phyloP scores from a whole-genome alignment of 108 stramenopile genomes.

The Skeletonema grethae region DNA sequence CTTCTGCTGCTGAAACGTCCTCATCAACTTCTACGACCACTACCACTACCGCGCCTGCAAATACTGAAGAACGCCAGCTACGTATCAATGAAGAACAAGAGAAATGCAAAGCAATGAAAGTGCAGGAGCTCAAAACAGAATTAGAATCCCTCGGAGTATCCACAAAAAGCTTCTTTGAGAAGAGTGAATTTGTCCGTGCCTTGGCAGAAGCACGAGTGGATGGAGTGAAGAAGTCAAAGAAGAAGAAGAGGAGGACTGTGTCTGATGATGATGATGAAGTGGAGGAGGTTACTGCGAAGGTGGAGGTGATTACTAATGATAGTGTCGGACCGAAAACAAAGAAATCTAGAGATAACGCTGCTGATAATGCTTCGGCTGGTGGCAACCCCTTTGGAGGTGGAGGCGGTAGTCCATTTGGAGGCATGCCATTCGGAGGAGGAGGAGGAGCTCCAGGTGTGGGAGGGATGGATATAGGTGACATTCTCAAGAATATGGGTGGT shows the following conservation, averaged over 20 bases:
- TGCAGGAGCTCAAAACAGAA: slow-evolving; percentile 36
- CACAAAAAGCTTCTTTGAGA: slow-evolving; percentile 37
- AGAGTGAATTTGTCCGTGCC: slow-evolving; percentile 46
- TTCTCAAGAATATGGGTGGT: slow-evolving; percentile 77
- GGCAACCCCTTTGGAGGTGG: slow-evolving; percentile 56
- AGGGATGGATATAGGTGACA: slow-evolving; percentile 68
- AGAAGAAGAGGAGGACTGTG: slow-evolving; percentile 45
- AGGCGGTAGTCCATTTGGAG: slow-evolving; percentile 43
- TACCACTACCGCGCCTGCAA: slow-evolving; percentile 2
- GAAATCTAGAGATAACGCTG: slow-evolving; percentile 30
- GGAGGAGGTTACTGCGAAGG: slow-evolving; percentile 56
- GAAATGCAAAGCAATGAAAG: slow-evolving; percentile 48
- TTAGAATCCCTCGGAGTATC: slow-evolving; percentile 28
- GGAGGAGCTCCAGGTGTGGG: slow-evolving; percentile 45
- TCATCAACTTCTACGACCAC: slow-evolving; percentile 7
- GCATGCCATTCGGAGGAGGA: slow-evolving; percentile 30
- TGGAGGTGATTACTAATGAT: slow-evolving; percentile 81
- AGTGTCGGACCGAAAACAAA: slow-evolving; percentile 57
- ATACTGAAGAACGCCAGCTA: slow-evolving; percentile 47
- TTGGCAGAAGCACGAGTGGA: slow-evolving; percentile 52
- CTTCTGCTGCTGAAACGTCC: slow-evolving; percentile 25
- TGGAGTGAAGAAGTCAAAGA: slow-evolving; percentile 33
- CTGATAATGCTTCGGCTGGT: slow-evolving; percentile 12
- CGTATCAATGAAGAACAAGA: slow-evolving; percentile 66
- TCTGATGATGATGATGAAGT: slow-evolving; percentile 66